Conservation (phyloP, 768 basidiomycete genomes). For the Kwoniella dendrophila region DNA sequence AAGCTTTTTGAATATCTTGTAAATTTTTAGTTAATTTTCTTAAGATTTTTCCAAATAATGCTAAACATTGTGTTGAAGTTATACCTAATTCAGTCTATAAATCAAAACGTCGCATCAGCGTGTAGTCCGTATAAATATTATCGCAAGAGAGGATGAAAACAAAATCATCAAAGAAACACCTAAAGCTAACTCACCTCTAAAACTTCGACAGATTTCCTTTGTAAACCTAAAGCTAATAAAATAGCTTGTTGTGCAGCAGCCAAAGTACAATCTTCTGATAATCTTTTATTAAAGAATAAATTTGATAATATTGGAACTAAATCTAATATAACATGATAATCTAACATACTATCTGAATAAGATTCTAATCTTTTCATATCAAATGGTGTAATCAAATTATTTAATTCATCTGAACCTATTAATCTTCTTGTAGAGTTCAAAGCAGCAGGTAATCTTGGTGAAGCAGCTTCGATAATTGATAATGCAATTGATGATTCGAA, state of each 20-base stretch:
- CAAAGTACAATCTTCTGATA: constrained; percentile 67
- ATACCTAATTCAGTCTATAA: constrained; percentile 74
- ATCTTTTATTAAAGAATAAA: constrained; percentile 75
- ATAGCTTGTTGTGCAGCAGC: constrained; percentile 91
- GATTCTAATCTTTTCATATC: constrained; percentile 94
- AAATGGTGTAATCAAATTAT: constrained; percentile 77
- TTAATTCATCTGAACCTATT: constrained; percentile 62
- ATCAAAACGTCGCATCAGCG: background rate
- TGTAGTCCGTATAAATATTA: background rate
- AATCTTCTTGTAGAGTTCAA: constrained; percentile 30
- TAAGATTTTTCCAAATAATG: constrained; percentile 86
- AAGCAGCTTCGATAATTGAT: constrained; percentile 79
- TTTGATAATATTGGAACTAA: constrained; percentile 76
- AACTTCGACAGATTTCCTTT: constrained; percentile 85
- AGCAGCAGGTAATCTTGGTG: constrained; percentile 16
- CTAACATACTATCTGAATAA: constrained; percentile 86
- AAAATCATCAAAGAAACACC: no score
- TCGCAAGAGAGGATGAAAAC: no score
- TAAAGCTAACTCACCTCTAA: constrained; percentile 72
- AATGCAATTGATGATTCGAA: constrained; percentile 84
- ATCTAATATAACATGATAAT: constrained; percentile 95
- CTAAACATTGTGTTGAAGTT: constrained; percentile 82
- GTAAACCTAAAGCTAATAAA: constrained; percentile 81
- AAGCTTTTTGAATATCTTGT: constrained; percentile 75
- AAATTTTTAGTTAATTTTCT: constrained; percentile 78